Percentiles rank a stretch among this genome's conserved stretches.
These are phyloP conservation scores for Solanum commersonii DNA, from an alignment of 257 asterid species.

Conservation along the genomic window DNA sequence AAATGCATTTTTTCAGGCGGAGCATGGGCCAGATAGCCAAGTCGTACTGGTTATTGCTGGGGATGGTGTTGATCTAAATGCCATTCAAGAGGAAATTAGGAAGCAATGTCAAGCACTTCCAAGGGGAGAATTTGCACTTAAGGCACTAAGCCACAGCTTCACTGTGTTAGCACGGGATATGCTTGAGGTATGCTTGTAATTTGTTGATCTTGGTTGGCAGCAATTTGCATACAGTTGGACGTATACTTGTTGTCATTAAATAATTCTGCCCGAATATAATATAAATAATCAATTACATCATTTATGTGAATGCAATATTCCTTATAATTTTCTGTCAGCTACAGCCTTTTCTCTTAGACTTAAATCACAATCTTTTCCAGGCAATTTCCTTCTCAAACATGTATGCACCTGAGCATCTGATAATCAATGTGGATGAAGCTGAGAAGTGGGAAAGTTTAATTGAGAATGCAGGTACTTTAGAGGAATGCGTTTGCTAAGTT, in stretches of 20 bases:
- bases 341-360: not conserved
- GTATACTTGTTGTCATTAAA: not conserved
- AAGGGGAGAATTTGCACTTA: slow-evolving; percentile 72
- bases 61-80: slow-evolving; percentile 59
- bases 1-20: slow-evolving; percentile 53
- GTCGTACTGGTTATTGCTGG: slow-evolving; percentile 93
- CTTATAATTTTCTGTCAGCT: not conserved
- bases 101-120: slow-evolving; percentile 85
- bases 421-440: slow-evolving; percentile 85
- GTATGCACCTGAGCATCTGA: slow-evolving; percentile 95
- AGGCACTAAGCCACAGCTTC: slow-evolving; percentile 89
- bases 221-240: not conserved
- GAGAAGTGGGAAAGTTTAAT: slow-evolving; percentile 87
- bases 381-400: slow-evolving; percentile 80
- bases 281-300: not conserved
- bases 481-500: not conserved
- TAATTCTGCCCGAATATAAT: not conserved
- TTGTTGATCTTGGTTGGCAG: not conserved
- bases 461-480: slow-evolving; percentile 78
- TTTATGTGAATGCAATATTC: not conserved
- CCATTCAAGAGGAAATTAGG: slow-evolving; percentile 59
- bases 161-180: slow-evolving; percentile 73
- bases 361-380: slow-evolving; percentile 21
- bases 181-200: slow-evolving; percentile 55
- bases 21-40: slow-evolving; percentile 99